These are phyloP conservation scores for Magnusiomyces starmeri DNA, from an alignment of 1,139 yeast species.

Conservation along the genomic window DNA sequence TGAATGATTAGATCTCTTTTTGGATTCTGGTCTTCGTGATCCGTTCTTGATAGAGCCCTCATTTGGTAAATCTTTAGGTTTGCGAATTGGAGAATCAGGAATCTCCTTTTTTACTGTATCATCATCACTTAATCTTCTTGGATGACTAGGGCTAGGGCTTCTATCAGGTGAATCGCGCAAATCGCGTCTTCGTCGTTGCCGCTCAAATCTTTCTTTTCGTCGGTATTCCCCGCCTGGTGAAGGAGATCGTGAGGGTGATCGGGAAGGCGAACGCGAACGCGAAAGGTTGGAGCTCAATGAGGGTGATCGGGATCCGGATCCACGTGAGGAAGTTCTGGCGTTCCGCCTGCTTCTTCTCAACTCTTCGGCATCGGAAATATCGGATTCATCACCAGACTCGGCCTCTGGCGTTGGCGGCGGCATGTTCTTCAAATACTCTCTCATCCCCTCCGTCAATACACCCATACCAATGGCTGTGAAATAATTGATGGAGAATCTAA, in stretches of 20 bases:
- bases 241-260: background rate
- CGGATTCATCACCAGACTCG: background rate
- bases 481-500: constrained; percentile 76
- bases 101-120: no score
- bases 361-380: background rate
- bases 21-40: no score
- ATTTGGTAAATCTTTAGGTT: no score
- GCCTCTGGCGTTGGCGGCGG: constrained; percentile 24
- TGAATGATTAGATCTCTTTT: no score
- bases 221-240: no score
- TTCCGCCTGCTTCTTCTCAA: no score
- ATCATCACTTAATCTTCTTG: no score
- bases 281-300: constrained; percentile 1
- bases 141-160: constrained; percentile 3
- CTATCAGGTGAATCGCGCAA: constrained; percentile 5
- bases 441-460: constrained; percentile 71
- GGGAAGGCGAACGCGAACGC: constrained; percentile 17
- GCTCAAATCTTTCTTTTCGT: constrained; percentile 2
- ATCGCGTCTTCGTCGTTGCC: constrained; percentile 1
- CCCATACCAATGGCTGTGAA: constrained; percentile 94
- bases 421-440: constrained; percentile 44
- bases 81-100: no score
- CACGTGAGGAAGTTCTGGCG: no score
- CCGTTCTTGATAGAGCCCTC: no score
- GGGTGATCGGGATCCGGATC: background rate